Base-by-base conservation (phyloP, 768 basidiomycete genomes). In the Suillus ampliporus region DNA sequence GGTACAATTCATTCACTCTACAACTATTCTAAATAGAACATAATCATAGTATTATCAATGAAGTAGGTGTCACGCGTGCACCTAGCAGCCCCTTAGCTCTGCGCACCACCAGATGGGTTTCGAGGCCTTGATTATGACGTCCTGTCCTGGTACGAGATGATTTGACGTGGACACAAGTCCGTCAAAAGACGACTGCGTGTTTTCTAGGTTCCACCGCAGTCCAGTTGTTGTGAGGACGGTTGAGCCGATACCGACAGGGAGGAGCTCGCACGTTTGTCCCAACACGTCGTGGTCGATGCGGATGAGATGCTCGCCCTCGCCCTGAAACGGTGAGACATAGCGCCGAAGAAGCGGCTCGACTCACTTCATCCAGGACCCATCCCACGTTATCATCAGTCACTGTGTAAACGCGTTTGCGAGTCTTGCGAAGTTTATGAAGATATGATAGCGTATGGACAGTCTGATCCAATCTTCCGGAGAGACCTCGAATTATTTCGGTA, bases 91-190 rank as follows among this genome's bases (percentile, higher is more conserved):
- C 69, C 71, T 83, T 64, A 95, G 74, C 73, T 95, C 94, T 56
- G 84, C 88, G 26, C 90, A 91, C 97, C 96, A 99, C 85, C 93
- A 90, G 47, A 99, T 90, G 0, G 95, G 91, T 56, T 83, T 85
- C 26, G 89, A 85, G 0, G 95, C 98, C 71, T 84, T 84, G 57
- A 98, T 79, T 71, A 82, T 86, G 6, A 97, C 90, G 1, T 82
- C 72, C 64, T 90, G 83, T 2, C 82, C 82, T 0, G 89, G 87
- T 0, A 94, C 72, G 8, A 99, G 81, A 67, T 97, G 95, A 69
- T 99, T 99, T 0, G 96, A 98, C 0, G 96, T 97, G 1, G 97
- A 99, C 0, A 99, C 75, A 26, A 94, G 69, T 1, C 93, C 93
- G 44, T 91, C 88, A 63, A 99, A 93, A 0, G 89, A 92, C 0